A percentile compares a stretch with the other conserved stretches of the same genome.
Conservation (phyloP, 1,284 basidiomycete genomes). For the Leccinum pachyderme region DNA sequence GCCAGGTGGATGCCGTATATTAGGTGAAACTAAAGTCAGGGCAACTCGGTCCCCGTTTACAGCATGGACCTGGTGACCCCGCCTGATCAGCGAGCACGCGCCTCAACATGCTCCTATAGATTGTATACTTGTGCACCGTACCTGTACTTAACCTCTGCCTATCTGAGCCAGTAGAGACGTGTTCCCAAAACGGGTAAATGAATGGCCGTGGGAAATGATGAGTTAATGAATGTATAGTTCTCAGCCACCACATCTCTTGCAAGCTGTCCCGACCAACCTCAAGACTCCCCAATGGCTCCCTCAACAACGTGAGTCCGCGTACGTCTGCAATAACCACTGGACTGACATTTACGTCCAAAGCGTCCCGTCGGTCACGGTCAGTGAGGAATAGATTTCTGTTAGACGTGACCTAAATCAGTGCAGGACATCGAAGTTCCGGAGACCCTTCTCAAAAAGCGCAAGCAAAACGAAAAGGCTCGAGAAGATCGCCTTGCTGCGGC, state of each 20-base stretch:
- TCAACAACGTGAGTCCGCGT: conserved; percentile 60
- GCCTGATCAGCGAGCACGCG: neutral
- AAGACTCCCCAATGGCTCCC: conserved; percentile 54
- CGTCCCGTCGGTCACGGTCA: conserved; percentile 70
- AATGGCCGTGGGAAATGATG: conserved; percentile 20
- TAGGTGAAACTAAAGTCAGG: neutral
- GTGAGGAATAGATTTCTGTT: conserved; percentile 28
- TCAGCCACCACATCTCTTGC: conserved; percentile 25
- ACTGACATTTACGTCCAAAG: conserved; percentile 35
- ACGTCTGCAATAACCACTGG: neutral
- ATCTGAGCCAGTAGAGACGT: neutral
- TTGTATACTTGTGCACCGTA: neutral
- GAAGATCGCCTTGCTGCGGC: conserved; percentile 93
- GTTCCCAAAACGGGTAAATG: neutral
- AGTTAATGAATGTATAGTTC: conserved; percentile 33
- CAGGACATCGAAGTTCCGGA: conserved; percentile 94
- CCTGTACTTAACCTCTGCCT: neutral
- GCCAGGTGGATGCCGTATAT: neutral
- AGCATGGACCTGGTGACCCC: neutral
- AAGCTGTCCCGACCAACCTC: conserved; percentile 31
- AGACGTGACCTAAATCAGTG: conserved; percentile 25
- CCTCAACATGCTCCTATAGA: neutral
- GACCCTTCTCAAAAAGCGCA: conserved; percentile 99
- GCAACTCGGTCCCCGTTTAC: conserved; percentile 14
- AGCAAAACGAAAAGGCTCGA: conserved; percentile 95